Percentiles rank a stretch among this genome's conserved stretches.
These are phyloP conservation scores for Wickerhamomyces queroliae DNA, from an alignment of 805 yeast genomes.

Conservation along the genomic window DNA sequence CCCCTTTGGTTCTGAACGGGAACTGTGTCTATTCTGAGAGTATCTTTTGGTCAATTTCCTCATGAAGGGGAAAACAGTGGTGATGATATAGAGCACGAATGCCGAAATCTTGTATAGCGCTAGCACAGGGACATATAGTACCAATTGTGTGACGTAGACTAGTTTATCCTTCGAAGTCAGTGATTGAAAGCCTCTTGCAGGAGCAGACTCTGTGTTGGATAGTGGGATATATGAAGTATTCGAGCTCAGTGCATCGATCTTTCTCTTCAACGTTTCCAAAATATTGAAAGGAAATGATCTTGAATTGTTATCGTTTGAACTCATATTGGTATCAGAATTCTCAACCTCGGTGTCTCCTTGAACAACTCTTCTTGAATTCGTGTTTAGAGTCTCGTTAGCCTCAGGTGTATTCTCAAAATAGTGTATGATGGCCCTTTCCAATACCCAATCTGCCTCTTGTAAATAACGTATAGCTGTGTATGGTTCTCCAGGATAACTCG, in stretches of 20 bases:
- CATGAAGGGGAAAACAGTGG: conserved; percentile 30
- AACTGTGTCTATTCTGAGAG: conserved; percentile 31
- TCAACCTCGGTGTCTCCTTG: neutral
- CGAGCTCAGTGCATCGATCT: conserved; percentile 16
- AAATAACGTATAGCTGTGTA: conserved; percentile 17
- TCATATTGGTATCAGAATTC: neutral
- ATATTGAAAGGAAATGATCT: conserved; percentile 14
- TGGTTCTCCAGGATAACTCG: conserved; percentile 14
- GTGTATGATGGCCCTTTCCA: conserved; percentile 26
- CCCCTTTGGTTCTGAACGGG: conserved; percentile 28
- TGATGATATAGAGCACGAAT: conserved; percentile 20
- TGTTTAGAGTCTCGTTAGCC: conserved; percentile 19
- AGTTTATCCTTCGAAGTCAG: conserved; percentile 21
- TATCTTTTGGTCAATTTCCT: conserved; percentile 29
- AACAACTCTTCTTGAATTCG: conserved; percentile 1
- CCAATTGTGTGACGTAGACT: conserved; percentile 22
- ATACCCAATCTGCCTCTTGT: conserved; percentile 30
- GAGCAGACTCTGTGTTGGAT: conserved; percentile 13
- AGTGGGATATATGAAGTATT: conserved; percentile 22
- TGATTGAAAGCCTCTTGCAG: conserved; percentile 4
- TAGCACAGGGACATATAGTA: conserved; percentile 28
- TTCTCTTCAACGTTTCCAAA: conserved; percentile 21
- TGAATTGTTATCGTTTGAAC: no score
- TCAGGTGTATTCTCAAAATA: conserved; percentile 19
- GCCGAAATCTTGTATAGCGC: conserved; percentile 24